Evolutionary conservation across 2,329 filamentous ascomycete genomes (phyloP).

Genomic region (Penicillium polonicum): DNA sequence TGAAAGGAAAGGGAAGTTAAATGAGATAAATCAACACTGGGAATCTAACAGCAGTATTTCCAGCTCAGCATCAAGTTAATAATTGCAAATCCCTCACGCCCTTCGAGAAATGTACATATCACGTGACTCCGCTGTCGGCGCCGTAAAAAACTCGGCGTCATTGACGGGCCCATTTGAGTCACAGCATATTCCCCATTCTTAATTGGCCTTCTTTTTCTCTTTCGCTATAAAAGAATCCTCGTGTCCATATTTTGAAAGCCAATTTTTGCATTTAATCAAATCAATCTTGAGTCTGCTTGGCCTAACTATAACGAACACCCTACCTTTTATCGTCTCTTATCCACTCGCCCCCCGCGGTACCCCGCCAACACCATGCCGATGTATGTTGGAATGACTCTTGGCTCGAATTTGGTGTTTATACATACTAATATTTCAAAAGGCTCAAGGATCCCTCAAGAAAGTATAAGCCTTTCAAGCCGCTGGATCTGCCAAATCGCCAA

Average conservation of each 20-base stretch:
- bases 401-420: not conserved
- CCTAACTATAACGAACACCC: not conserved
- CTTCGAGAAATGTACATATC: not conserved
- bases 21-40: not conserved
- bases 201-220: conserved; percentile 17
- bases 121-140: conserved; percentile 31
- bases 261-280: not conserved
- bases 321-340: conserved; percentile 16
- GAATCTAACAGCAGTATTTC: not conserved
- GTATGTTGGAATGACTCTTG: conserved; percentile 26
- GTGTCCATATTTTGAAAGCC: conserved; percentile 2
- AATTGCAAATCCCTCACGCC: not conserved
- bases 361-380: conserved; percentile 38
- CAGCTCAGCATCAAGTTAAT: not conserved
- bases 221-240: conserved; percentile 1
- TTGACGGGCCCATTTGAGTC: conserved; percentile 24
- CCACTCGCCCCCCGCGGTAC: conserved; percentile 23
- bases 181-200: conserved; percentile 21
- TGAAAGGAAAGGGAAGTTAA: not conserved
- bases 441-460: conserved; percentile 52
- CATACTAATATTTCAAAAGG: conserved; percentile 30
- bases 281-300: conserved; percentile 3
- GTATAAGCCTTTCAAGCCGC: conserved; percentile 48
- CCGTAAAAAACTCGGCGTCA: conserved; percentile 27
- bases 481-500: conserved; percentile 55